phyloP scores from a whole-genome alignment of 169 alveolate genomes.

The Miamiensis avidus region DNA sequence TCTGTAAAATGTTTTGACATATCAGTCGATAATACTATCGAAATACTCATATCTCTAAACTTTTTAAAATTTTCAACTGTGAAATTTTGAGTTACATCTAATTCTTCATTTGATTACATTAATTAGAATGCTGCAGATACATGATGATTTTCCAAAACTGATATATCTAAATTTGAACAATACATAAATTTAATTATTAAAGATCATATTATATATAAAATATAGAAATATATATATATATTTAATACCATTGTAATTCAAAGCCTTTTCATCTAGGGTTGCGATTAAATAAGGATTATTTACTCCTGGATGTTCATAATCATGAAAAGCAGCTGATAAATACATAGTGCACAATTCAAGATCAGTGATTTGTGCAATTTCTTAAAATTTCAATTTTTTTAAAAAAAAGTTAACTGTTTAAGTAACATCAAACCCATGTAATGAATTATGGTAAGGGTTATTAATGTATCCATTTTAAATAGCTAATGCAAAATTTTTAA shows the following conservation, averaged over 20 bases:
- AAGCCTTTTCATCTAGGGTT: conserved; percentile 46
- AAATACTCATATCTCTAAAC: conserved; percentile 56
- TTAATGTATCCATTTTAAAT: conserved; percentile 26
- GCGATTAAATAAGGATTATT: conserved; percentile 50
- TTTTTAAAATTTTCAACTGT: conserved; percentile 33
- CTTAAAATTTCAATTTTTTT: conserved; percentile 29
- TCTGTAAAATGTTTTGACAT: conserved; percentile 65
- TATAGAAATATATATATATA: not conserved
- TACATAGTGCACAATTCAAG: conserved; percentile 41
- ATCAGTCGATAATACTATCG: conserved; percentile 62
- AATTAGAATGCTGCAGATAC: conserved; percentile 36
- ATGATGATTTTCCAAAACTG: conserved; percentile 59
- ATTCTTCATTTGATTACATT: conserved; percentile 25
- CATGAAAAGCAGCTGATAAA: conserved; percentile 52
- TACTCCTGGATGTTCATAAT: conserved; percentile 52
- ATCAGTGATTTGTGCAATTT: conserved; percentile 27
- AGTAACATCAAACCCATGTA: conserved; percentile 45
- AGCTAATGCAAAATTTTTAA: conserved; percentile 9
- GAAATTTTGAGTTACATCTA: conserved; percentile 34
- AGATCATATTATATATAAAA: not conserved
- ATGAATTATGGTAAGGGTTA: conserved; percentile 43
- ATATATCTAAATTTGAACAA: conserved; percentile 15
- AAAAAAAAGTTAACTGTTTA: conserved; percentile 37
- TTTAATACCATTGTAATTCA: conserved; percentile 55
- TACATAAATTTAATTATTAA: not conserved